Evolutionary conservation across 139 green algal genomes (phyloP).

Genomic region (Desmodesmus armatus): DNA sequence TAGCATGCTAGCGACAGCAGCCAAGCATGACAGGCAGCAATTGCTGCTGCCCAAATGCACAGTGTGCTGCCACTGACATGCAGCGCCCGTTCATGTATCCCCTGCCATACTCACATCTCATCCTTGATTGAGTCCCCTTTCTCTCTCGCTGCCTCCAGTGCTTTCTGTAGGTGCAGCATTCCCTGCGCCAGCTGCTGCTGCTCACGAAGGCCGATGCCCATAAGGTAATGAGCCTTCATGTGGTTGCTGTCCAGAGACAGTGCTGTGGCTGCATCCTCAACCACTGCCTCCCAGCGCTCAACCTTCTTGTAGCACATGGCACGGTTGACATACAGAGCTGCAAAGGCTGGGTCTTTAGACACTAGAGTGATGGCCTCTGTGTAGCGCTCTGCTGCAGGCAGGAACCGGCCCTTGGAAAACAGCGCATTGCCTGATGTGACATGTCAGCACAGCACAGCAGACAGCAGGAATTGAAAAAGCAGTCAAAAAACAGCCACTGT

Average conservation of each 20-base stretch:
- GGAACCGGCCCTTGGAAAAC: slow-evolving; percentile 62
- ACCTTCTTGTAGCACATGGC: slow-evolving; percentile 57
- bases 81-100: slow-evolving; percentile 67
- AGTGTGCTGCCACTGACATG: slow-evolving; percentile 47
- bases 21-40: no score
- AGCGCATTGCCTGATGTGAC: slow-evolving; percentile 51
- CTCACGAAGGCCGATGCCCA: slow-evolving; percentile 55
- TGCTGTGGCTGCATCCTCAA: slow-evolving; percentile 51
- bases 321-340: slow-evolving; percentile 63
- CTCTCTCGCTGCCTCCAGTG: slow-evolving; percentile 69
- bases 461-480: slow-evolving; percentile 3
- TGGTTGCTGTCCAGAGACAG: slow-evolving; percentile 38
- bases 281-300: slow-evolving; percentile 45
- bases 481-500: no score
- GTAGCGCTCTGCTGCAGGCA: slow-evolving; percentile 60
- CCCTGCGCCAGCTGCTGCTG: slow-evolving; percentile 23
- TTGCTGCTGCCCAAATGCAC: slow-evolving; percentile 12
- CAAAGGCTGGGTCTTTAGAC: slow-evolving; percentile 36
- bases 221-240: slow-evolving; percentile 62
- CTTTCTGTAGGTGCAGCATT: slow-evolving; percentile 58
- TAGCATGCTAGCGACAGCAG: no score
- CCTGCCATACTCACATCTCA: slow-evolving; percentile 75
- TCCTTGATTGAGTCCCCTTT: slow-evolving; percentile 77
- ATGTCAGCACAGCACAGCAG: not conserved
- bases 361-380: slow-evolving; percentile 62